phyloP scores from a whole-genome alignment of 2,329 filamentous ascomycete species.

The Falciphora oryzae region DNA sequence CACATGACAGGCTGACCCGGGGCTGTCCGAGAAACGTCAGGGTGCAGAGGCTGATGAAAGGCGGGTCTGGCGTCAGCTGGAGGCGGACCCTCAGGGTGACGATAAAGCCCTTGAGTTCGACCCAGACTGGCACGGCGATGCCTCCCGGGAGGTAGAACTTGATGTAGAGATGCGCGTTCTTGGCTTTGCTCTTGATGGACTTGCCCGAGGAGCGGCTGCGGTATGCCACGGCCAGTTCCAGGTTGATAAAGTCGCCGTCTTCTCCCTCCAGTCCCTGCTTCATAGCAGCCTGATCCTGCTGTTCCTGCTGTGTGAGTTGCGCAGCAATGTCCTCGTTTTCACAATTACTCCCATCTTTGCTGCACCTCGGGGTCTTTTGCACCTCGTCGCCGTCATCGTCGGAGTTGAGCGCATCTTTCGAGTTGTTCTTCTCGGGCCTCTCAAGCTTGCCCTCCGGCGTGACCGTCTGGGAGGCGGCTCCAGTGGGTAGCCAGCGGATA shows the following conservation, averaged over 20 bases:
- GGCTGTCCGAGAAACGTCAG: conserved; percentile 71
- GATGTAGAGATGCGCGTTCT: conserved; percentile 67
- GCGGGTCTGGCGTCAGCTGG: conserved; percentile 69
- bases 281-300: conserved; percentile 31
- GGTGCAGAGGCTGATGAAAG: conserved; percentile 71
- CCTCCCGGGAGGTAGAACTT: conserved; percentile 61
- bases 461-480: conserved; percentile 59
- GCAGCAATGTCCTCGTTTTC: background rate
- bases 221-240: conserved; percentile 72
- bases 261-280: conserved; percentile 64
- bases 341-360: conserved; percentile 8
- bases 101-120: conserved; percentile 67
- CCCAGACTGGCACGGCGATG: conserved; percentile 61
- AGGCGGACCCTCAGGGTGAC: conserved; percentile 63
- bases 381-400: conserved; percentile 36
- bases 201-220: conserved; percentile 55
- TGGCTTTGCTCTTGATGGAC: conserved; percentile 55
- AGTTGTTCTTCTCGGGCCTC: conserved; percentile 39
- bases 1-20: conserved; percentile 63
- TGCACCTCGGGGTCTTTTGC: conserved; percentile 6
- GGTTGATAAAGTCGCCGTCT: conserved; percentile 70
- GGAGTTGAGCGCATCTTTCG: conserved; percentile 41
- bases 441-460: conserved; percentile 51
- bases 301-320: conserved; percentile 26
- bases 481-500: conserved; percentile 65